Evolutionary conservation across 2,329 filamentous ascomycete genomes (phyloP), one percentile per base, ranked within the genome.

Genomic region (Fusarium setosum): DNA sequence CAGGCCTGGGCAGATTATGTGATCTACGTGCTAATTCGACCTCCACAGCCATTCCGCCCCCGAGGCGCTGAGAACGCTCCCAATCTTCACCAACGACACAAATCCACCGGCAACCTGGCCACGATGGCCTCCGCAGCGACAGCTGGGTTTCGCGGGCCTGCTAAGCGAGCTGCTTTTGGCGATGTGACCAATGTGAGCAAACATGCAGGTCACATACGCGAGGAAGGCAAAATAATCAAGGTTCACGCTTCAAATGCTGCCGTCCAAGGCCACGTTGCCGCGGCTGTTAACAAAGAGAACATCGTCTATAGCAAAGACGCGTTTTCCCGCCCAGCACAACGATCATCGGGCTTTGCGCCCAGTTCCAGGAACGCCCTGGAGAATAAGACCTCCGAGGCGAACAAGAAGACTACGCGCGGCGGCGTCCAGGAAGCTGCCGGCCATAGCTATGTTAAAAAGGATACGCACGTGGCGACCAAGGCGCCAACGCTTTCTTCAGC

Each of bases 161-260:
- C 89, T 55, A 96, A 94, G 81, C 89, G 94, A 68, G 89, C 90
- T 63, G 92, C 89, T 12, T 94, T 96, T 77, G 92, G 88, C 48
- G 94, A 97, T 75, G 86, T 96, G 63, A 96, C 92, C 82, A 95
- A 94, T 73, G 89, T 85, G 42, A 74, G 83, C 37, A 80, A 81
- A 62, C 75, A 76, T 42, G 65, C 68, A 32, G 72, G 71, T 31
- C 61, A 72, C 24, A 69, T 59, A 40, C 69, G 74, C 23, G 73
- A 80, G 48, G 69, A 77, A 26, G 72, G 63, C 54, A 83, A 83
- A 72, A 69, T 65, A 13, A 57, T 67, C 55, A 82, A 82, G 62
- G 66, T 65, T 32, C 59, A 73, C 41, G 48, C 68, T 17, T 60
- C 59, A 21, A 66, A 67, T 48, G 62, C 63, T 55, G 66, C 71